These are phyloP conservation scores for Colletotrichum karsti DNA, from an alignment of 2,329 filamentous ascomycete species.

Conservation along the genomic window DNA sequence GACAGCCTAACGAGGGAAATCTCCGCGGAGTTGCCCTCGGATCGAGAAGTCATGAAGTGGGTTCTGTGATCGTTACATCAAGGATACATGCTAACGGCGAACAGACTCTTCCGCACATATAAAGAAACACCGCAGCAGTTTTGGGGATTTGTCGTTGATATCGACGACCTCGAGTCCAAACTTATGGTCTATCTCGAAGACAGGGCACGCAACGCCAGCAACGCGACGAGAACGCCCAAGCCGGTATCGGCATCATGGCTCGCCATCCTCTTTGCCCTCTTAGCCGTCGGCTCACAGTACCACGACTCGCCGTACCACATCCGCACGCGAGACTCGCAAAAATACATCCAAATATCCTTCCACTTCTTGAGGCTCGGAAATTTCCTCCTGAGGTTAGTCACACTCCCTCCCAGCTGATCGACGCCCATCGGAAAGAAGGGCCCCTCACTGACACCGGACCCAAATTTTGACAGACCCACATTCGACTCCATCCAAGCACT, in stretches of 20 bases:
- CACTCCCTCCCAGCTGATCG: neutral
- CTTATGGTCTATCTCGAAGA: slow-evolving; percentile 74
- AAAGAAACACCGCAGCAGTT: slow-evolving; percentile 74
- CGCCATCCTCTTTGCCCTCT: slow-evolving; percentile 70
- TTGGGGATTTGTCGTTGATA: slow-evolving; percentile 73
- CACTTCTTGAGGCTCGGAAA: slow-evolving; percentile 72
- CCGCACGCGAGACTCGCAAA: slow-evolving; percentile 66
- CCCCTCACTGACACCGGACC: slow-evolving; percentile 10
- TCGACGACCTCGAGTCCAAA: slow-evolving; percentile 71
- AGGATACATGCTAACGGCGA: neutral
- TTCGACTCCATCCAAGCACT: slow-evolving; percentile 73
- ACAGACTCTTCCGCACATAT: slow-evolving; percentile 70
- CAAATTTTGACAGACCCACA: slow-evolving; percentile 55
- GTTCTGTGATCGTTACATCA: slow-evolving; percentile 33
- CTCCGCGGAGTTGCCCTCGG: slow-evolving; percentile 67
- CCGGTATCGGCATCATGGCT: slow-evolving; percentile 72
- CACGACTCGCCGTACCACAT: slow-evolving; percentile 71
- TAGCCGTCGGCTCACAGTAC: slow-evolving; percentile 73
- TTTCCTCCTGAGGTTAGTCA: slow-evolving; percentile 63
- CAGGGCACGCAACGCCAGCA: slow-evolving; percentile 63
- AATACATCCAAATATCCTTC: slow-evolving; percentile 70
- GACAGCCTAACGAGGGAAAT: slow-evolving; percentile 69
- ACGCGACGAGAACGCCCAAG: slow-evolving; percentile 52
- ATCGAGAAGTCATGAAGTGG: slow-evolving; percentile 73
- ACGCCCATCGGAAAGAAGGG: neutral